phyloP scores from a whole-genome alignment of 2,329 filamentous ascomycete genomes.

The Zasmidium cellare region DNA sequence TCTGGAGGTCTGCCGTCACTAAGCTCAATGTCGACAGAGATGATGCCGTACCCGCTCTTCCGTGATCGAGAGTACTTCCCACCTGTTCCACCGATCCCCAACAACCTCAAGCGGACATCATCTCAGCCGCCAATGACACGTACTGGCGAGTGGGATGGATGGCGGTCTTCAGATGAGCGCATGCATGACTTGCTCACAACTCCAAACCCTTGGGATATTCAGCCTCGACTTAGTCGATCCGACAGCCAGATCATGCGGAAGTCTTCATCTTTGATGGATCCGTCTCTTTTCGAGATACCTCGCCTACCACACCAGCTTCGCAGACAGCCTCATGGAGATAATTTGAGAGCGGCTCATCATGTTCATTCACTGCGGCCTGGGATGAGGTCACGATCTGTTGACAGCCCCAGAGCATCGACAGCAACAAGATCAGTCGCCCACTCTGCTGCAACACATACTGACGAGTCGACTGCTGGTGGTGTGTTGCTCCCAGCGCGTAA shows the following conservation, averaged over 20 bases:
- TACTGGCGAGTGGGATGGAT: not conserved
- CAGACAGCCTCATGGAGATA: slow-evolving; percentile 47
- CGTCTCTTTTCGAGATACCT: slow-evolving; percentile 29
- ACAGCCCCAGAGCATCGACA: slow-evolving; percentile 22
- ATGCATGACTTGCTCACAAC: slow-evolving; percentile 29
- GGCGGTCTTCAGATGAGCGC: slow-evolving; percentile 17
- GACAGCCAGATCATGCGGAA: slow-evolving; percentile 19
- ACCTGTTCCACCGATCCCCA: slow-evolving; percentile 11
- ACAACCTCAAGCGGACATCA: not conserved
- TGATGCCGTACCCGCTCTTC: slow-evolving; percentile 29
- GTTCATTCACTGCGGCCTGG: slow-evolving; percentile 46
- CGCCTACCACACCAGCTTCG: slow-evolving; percentile 41
- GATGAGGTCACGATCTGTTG: slow-evolving; percentile 46
- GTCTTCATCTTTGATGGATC: slow-evolving; percentile 31
- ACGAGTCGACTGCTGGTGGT: slow-evolving; percentile 4
- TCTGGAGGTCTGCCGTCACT: slow-evolving; percentile 27
- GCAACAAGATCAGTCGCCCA: slow-evolving; percentile 14
- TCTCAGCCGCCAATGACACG: slow-evolving; percentile 4
- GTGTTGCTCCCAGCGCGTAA: slow-evolving; percentile 9
- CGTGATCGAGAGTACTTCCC: slow-evolving; percentile 15
- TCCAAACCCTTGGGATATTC: slow-evolving; percentile 24
- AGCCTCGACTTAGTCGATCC: slow-evolving; percentile 3
- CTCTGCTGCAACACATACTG: slow-evolving; percentile 4
- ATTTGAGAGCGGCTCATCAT: slow-evolving; percentile 48
- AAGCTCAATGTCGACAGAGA: slow-evolving; percentile 26